Conservation (phyloP, 2,329 filamentous ascomycete species). For the Mycocentrospora acerina region DNA sequence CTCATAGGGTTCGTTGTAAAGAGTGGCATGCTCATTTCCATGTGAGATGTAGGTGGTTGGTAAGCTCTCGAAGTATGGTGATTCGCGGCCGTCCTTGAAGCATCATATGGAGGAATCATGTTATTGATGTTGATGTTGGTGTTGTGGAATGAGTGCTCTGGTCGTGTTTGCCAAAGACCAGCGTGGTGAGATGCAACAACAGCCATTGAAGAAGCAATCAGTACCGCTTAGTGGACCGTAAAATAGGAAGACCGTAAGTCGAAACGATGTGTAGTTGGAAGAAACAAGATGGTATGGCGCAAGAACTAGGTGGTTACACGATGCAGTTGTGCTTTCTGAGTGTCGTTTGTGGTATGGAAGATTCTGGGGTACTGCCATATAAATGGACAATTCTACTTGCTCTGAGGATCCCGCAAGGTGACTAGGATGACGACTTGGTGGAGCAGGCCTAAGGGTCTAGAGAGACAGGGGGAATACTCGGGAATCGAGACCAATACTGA, state of each 20-base stretch:
- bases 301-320: conserved; percentile 32
- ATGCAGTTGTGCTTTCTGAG: conserved; percentile 31
- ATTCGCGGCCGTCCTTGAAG: conserved; percentile 25
- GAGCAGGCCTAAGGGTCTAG: conserved; percentile 29
- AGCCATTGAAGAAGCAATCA: conserved; percentile 34
- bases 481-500: conserved; percentile 34
- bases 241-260: conserved; percentile 17
- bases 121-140: conserved; percentile 33
- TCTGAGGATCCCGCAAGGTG: conserved; percentile 31
- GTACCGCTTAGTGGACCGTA: conserved; percentile 17
- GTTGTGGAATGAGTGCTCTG: conserved; percentile 31
- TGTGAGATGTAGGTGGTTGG: conserved; percentile 32
- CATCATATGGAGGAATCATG: conserved; percentile 34
- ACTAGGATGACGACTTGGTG: conserved; percentile 35
- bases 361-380: conserved; percentile 40
- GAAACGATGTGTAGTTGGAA: conserved; percentile 18
- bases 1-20: conserved; percentile 32
- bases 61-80: conserved; percentile 31
- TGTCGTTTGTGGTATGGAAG: conserved; percentile 26
- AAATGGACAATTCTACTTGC: conserved; percentile 27
- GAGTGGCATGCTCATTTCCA: conserved; percentile 41
- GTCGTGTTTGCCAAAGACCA: conserved; percentile 38
- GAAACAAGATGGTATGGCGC: conserved; percentile 27
- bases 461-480: conserved; percentile 29
- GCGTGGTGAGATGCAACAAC: conserved; percentile 39